phyloP scores from a whole-genome alignment of 345 rosid genomes.

The Eucalyptus globulus region DNA sequence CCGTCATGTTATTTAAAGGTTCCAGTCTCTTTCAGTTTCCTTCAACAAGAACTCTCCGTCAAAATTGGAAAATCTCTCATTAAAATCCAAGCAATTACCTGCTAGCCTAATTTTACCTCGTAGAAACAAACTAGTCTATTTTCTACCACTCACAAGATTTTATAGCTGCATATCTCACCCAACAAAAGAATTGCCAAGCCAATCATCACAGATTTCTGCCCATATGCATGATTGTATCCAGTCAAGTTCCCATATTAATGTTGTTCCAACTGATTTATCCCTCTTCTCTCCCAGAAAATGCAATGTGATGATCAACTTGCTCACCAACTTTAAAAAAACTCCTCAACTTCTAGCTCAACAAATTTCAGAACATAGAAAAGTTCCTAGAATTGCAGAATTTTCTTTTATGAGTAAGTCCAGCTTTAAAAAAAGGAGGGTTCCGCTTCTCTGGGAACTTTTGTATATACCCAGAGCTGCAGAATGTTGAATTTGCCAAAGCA shows the following conservation, averaged over 20 bases:
- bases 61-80: background rate
- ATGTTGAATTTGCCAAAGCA: background rate
- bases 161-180: background rate
- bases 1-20: background rate
- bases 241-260: background rate
- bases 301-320: background rate
- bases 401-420: background rate
- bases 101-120: background rate
- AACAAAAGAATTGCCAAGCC: background rate
- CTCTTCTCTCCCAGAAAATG: background rate
- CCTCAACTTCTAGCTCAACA: background rate
- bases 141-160: background rate
- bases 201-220: background rate
- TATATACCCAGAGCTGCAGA: background rate
- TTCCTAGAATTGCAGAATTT: background rate
- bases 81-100: background rate
- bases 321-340: background rate
- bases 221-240: background rate
- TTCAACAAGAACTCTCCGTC: background rate
- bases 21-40: background rate
- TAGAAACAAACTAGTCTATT: background rate
- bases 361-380: background rate
- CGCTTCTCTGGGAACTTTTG: background rate
- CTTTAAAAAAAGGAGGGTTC: background rate
- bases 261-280: background rate